phyloP scores from a whole-genome alignment of 2,329 filamentous ascomycete genomes.

The Chaetomiaceae sp. region DNA sequence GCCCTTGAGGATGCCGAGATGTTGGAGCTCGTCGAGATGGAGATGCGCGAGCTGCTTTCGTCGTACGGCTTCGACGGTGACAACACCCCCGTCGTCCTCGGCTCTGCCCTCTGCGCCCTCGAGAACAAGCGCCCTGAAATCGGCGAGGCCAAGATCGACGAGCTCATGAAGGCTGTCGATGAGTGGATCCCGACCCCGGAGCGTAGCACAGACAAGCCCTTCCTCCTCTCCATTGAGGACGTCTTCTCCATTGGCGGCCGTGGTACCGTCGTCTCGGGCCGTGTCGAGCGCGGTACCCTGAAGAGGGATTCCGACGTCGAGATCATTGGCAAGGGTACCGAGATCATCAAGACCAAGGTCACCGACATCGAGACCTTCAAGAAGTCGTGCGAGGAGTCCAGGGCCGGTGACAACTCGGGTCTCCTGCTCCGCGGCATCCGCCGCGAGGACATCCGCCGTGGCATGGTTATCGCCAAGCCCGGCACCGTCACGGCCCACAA shows the following conservation, averaged over 20 bases:
- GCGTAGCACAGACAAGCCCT: constrained; percentile 95
- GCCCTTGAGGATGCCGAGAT: constrained; percentile 97
- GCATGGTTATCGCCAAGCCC: constrained; percentile 88
- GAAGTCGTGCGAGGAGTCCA: constrained; percentile 96
- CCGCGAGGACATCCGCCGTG: constrained; percentile 89
- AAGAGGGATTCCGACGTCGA: constrained; percentile 96
- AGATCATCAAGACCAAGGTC: constrained; percentile 95
- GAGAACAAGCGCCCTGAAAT: constrained; percentile 85
- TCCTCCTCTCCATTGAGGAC: constrained; percentile 97
- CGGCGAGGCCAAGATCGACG: constrained; percentile 81
- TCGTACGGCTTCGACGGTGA: constrained; percentile 98
- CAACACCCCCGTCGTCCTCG: constrained; percentile 94
- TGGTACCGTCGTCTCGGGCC: constrained; percentile 93
- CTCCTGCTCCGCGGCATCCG: constrained; percentile 92
- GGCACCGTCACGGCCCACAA: constrained; percentile 80
- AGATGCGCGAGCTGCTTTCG: constrained; percentile 94
- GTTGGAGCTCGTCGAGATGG: constrained; percentile 99
- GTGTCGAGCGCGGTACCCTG: constrained; percentile 90
- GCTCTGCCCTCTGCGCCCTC: constrained; percentile 90
- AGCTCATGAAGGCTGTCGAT: constrained; percentile 86
- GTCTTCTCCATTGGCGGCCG: constrained; percentile 87
- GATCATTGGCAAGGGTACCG: constrained; percentile 78
- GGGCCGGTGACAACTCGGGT: constrained; percentile 96
- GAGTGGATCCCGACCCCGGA: constrained; percentile 92
- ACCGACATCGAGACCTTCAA: constrained; percentile 99